These are phyloP conservation scores for Trametes cinnabarina DNA, from an alignment of 768 basidiomycete species.

Conservation along the genomic window DNA sequence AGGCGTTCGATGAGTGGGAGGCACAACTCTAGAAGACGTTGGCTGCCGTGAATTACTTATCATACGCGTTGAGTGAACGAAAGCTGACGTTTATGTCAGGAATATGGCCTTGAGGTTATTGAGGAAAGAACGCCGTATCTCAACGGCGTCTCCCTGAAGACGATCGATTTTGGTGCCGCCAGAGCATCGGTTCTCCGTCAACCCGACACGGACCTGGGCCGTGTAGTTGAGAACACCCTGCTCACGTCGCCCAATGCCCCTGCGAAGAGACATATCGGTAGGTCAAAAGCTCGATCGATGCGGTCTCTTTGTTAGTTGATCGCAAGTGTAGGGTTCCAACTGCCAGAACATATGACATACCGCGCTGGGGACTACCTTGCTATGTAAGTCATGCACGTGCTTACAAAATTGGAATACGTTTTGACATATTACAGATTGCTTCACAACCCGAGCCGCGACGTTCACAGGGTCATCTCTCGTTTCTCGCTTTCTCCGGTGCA, in stretches of 20 bases:
- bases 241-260: constrained; percentile 40
- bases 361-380: constrained; percentile 49
- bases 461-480: constrained; percentile 37
- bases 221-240: constrained; percentile 39
- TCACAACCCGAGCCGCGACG: constrained; percentile 39
- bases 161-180: constrained; percentile 32
- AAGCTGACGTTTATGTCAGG: constrained; percentile 22
- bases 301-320: neutral
- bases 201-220: constrained; percentile 37
- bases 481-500: constrained; percentile 41
- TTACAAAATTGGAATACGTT: no score
- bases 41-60: constrained; percentile 27
- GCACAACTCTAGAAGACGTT: constrained; percentile 38
- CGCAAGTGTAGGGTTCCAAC: constrained; percentile 34
- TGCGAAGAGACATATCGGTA: constrained; percentile 44
- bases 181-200: constrained; percentile 39
- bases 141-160: constrained; percentile 31
- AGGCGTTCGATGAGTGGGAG: constrained; percentile 44
- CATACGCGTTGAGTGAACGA: neutral
- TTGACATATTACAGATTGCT: constrained; percentile 37
- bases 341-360: constrained; percentile 39
- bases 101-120: constrained; percentile 29
- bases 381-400: constrained; percentile 33
- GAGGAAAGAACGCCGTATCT: constrained; percentile 6
- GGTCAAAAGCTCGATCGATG: neutral